Evolutionary conservation across 2,329 filamentous ascomycete species (phyloP).

Genomic region (Aspergillus sclerotialis): DNA sequence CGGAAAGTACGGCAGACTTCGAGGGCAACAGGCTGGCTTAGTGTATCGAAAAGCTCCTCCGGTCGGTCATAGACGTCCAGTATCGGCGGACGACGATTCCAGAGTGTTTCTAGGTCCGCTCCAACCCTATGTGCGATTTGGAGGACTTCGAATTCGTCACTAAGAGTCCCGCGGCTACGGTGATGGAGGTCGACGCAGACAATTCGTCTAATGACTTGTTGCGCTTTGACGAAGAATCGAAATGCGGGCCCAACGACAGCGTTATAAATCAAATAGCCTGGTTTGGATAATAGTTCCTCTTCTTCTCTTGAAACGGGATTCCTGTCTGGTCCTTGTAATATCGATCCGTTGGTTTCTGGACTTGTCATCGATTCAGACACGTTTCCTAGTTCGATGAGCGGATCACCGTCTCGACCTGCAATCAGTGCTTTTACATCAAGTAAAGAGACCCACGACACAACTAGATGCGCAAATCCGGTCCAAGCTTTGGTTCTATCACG

Average conservation of each 20-base stretch:
- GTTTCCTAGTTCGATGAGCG: slow-evolving; percentile 21
- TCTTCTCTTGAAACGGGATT: slow-evolving; percentile 5
- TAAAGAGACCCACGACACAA: slow-evolving; percentile 27
- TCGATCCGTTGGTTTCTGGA: slow-evolving; percentile 3
- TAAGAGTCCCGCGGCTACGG: slow-evolving; percentile 29
- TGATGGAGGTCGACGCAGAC: slow-evolving; percentile 31
- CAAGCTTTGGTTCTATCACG: slow-evolving; percentile 18
- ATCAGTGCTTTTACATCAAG: slow-evolving; percentile 30
- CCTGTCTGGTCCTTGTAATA: neutral
- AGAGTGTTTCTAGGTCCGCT: slow-evolving; percentile 28
- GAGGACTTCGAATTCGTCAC: slow-evolving; percentile 32
- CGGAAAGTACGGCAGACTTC: slow-evolving; percentile 26
- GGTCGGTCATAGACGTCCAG: slow-evolving; percentile 25
- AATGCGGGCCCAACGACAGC: slow-evolving; percentile 25
- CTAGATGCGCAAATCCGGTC: slow-evolving; percentile 20
- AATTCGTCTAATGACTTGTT: slow-evolving; percentile 28
- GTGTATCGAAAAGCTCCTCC: slow-evolving; percentile 18
- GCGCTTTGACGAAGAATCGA: slow-evolving; percentile 25
- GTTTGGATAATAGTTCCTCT: slow-evolving; percentile 15
- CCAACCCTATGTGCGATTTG: slow-evolving; percentile 30
- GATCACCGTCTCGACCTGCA: slow-evolving; percentile 29
- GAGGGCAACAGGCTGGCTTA: slow-evolving; percentile 18
- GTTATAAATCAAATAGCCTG: slow-evolving; percentile 24
- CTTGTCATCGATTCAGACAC: slow-evolving; percentile 9
- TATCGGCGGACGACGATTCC: slow-evolving; percentile 25